Conservation (phyloP, 2,329 filamentous ascomycete species). For the Mollisiaceae sp. region DNA sequence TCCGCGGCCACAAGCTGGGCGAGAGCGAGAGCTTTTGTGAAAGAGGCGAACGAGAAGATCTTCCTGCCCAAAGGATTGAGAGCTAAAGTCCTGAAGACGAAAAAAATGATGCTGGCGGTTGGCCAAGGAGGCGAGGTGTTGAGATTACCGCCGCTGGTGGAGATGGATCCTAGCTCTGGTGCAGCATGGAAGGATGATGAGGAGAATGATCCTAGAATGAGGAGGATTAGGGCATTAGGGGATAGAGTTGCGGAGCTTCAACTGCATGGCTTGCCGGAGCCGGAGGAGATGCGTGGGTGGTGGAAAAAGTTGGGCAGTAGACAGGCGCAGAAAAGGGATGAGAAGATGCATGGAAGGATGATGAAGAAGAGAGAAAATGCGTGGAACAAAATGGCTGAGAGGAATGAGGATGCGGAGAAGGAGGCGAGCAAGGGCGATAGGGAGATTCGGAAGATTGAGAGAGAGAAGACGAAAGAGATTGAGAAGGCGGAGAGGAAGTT, state of each 20-base stretch:
- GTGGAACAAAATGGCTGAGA: not conserved
- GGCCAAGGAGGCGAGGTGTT: conserved; percentile 8
- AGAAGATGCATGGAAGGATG: conserved; percentile 12
- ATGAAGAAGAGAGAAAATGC: conserved; percentile 11
- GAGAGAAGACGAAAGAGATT: conserved; percentile 12
- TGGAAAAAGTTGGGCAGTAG: conserved; percentile 25
- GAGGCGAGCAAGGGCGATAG: not conserved
- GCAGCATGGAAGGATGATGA: not conserved
- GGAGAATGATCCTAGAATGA: conserved; percentile 14
- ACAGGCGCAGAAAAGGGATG: conserved; percentile 22
- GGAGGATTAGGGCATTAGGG: conserved; percentile 16
- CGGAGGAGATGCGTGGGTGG: conserved; percentile 12
- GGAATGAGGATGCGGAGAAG: not conserved
- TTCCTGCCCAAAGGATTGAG: conserved; percentile 14
- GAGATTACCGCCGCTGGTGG: conserved; percentile 1
- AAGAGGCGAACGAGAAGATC: conserved; percentile 12
- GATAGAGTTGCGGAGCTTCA: conserved; percentile 14
- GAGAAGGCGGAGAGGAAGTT: conserved; percentile 2
- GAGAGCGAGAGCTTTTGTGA: conserved; percentile 12
- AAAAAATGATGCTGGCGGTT: conserved; percentile 20
- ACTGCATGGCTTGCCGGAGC: conserved; percentile 14
- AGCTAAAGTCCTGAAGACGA: conserved; percentile 20
- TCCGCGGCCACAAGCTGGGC: conserved; percentile 12
- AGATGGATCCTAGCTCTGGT: not conserved
- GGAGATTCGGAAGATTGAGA: conserved; percentile 11